These are phyloP conservation scores for Rehmannia glutinosa DNA, from an alignment of 257 asterid species.

Conservation along the genomic window DNA sequence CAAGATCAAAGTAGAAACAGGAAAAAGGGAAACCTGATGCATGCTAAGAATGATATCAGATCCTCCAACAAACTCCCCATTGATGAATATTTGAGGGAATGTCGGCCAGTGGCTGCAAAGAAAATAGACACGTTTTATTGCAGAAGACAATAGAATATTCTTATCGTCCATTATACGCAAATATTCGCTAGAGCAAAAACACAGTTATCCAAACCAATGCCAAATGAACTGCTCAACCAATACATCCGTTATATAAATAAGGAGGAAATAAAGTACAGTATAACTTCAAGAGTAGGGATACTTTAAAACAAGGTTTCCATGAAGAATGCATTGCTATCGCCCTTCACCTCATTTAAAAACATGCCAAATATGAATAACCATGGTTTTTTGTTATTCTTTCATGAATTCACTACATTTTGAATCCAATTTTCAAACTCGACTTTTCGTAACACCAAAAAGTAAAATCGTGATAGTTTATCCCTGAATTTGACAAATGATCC, in stretches of 20 bases:
- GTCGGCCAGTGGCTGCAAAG: slow-evolving; percentile 95
- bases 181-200: not conserved
- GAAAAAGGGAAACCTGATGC: slow-evolving; percentile 64
- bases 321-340: not conserved
- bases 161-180: not conserved
- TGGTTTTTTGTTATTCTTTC: no score
- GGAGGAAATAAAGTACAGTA: no score
- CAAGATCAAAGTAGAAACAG: not conserved
- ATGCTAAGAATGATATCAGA: slow-evolving; percentile 91
- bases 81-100: slow-evolving; percentile 92
- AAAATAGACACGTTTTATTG: not conserved
- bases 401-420: not conserved
- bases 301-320: not conserved
- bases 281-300: not conserved
- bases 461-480: not conserved
- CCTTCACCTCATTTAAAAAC: no score
- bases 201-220: not conserved
- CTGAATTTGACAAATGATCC: not conserved
- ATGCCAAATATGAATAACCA: no score
- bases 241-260: not conserved
- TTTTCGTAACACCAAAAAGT: not conserved
- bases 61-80: slow-evolving; percentile 92
- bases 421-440: not conserved
- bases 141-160: not conserved
- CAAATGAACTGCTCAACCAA: not conserved